Evolutionary conservation across 768 basidiomycete genomes (phyloP).

Genomic region (Tephrocybe sp.): DNA sequence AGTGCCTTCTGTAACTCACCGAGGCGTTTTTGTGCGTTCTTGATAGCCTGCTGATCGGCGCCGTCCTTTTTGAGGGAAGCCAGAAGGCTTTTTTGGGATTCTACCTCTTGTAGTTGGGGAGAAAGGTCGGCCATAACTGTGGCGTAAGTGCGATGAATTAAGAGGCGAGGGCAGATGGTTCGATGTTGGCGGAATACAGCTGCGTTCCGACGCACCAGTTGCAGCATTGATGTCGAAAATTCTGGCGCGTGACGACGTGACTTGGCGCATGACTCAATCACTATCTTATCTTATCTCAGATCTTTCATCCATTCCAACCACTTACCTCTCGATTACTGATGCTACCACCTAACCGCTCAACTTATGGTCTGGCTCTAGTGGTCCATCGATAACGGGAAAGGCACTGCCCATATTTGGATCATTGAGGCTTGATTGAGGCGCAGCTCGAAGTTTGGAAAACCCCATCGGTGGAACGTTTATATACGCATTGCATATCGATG

Average conservation of each 20-base stretch:
- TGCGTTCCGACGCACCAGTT: not conserved
- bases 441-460: no score
- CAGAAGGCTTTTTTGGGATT: slow-evolving; percentile 53
- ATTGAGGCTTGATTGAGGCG: no score
- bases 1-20: slow-evolving; percentile 66
- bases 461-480: no score
- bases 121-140: slow-evolving; percentile 23
- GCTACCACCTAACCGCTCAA: no score
- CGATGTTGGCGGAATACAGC: slow-evolving; percentile 31
- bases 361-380: no score
- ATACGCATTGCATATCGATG: no score
- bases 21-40: slow-evolving; percentile 68
- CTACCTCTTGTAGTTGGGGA: slow-evolving; percentile 54
- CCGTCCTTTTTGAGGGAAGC: slow-evolving; percentile 61
- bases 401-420: no score
- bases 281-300: slow-evolving; percentile 8
- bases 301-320: no score
- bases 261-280: slow-evolving; percentile 1
- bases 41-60: slow-evolving; percentile 48
- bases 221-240: slow-evolving; percentile 9
- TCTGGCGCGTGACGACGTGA: slow-evolving; percentile 9
- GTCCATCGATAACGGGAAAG: no score
- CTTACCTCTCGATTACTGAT: no score
- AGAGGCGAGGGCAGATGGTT: slow-evolving; percentile 23
- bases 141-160: slow-evolving; percentile 17